phyloP scores from a whole-genome alignment of 371 early-diverging fungal species.

The Apophysomyces sp. region DNA sequence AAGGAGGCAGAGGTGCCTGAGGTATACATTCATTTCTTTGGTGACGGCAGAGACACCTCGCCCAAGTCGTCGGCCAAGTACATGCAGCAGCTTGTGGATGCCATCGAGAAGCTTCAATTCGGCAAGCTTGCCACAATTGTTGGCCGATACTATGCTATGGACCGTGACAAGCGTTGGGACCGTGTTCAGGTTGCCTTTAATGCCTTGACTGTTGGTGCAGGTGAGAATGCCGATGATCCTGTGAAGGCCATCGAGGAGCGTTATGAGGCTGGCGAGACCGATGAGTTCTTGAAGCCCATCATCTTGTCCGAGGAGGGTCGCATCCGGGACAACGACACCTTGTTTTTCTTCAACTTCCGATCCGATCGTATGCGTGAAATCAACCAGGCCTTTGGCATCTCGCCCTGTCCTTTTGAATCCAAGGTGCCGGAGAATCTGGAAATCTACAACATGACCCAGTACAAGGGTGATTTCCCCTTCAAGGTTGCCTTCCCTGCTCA shows the following conservation, averaged over 20 bases:
- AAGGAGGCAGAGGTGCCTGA: slow-evolving; percentile 84
- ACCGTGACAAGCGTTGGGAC: slow-evolving; percentile 99
- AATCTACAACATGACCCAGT: slow-evolving; percentile 97
- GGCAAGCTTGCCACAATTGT: slow-evolving; percentile 91
- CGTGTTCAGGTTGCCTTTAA: slow-evolving; percentile 94
- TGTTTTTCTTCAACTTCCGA: slow-evolving; percentile 96
- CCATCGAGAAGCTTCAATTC: slow-evolving; percentile 64
- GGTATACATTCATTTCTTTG: slow-evolving; percentile 96
- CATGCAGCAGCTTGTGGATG: slow-evolving; percentile 70
- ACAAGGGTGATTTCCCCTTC: slow-evolving; percentile 94
- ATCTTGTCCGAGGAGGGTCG: slow-evolving; percentile 77
- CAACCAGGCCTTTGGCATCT: slow-evolving; percentile 82
- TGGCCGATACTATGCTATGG: slow-evolving; percentile 99
- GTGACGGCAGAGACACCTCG: slow-evolving; percentile 99
- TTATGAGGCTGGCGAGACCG: slow-evolving; percentile 87
- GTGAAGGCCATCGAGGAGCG: slow-evolving; percentile 80
- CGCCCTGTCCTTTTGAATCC: slow-evolving; percentile 86
- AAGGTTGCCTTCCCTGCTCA: slow-evolving; percentile 93
- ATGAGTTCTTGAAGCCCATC: slow-evolving; percentile 99
- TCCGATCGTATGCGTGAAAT: slow-evolving; percentile 99
- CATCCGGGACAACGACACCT: slow-evolving; percentile 78
- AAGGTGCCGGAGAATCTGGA: slow-evolving; percentile 77
- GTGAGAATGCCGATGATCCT: slow-evolving; percentile 72
- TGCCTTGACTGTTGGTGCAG: slow-evolving; percentile 78
- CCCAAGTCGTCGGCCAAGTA: slow-evolving; percentile 86